A percentile compares a stretch with the other conserved stretches of the same genome.
Conservation (phyloP, 2,329 filamentous ascomycete species). For the Sporothrix brunneoviolacea region DNA sequence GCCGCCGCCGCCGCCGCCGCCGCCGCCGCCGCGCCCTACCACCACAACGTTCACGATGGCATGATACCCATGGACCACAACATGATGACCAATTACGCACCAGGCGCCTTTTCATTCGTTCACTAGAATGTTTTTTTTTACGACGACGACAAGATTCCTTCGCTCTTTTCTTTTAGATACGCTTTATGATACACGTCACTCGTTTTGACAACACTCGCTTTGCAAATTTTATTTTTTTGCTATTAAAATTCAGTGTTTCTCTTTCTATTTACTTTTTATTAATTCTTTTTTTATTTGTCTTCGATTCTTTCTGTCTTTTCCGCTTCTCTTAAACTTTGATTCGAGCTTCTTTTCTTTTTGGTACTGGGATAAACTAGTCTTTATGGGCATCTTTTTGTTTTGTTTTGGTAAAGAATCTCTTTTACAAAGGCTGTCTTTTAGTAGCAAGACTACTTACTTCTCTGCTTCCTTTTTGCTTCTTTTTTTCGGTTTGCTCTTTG, state of each 20-base stretch:
- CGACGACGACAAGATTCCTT: neutral
- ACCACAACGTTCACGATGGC: conserved; percentile 27
- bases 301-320: neutral
- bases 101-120: conserved; percentile 33
- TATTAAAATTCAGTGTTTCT: too few relatives aligned
- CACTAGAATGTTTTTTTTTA: conserved; percentile 30
- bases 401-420: too few relatives aligned
- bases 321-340: too few relatives aligned
- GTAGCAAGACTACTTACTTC: neutral
- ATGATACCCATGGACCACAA: conserved; percentile 32
- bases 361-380: too few relatives aligned
- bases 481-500: neutral
- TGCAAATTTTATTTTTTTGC: too few relatives aligned
- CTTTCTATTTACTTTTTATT: too few relatives aligned
- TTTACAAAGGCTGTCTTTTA: too few relatives aligned
- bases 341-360: too few relatives aligned
- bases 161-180: neutral
- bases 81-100: conserved; percentile 28
- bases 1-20: conserved; percentile 11
- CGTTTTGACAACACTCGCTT: too few relatives aligned
- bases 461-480: neutral
- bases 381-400: too few relatives aligned
- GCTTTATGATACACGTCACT: neutral
- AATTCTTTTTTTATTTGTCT: neutral
- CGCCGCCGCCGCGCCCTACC: conserved; percentile 2